Base-by-base conservation (phyloP, 768 basidiomycete species). In the Lactarius quietus region DNA sequence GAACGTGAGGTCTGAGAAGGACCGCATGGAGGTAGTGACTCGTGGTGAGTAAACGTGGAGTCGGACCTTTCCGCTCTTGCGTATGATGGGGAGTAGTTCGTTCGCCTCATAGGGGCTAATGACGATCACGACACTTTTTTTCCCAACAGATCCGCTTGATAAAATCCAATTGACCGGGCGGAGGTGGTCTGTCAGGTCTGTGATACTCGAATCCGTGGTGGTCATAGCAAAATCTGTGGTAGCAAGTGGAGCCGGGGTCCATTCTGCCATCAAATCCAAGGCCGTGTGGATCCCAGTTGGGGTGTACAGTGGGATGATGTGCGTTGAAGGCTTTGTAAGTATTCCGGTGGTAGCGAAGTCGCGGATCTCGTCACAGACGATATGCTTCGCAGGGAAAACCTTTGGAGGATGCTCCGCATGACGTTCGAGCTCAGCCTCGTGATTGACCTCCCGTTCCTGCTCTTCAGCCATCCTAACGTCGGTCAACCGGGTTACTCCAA, bases 91-190 rank as follows among this genome's bases (percentile, higher is more conserved):
- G 4, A 67, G 63, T 1, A 66, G 62, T 20, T 5, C 56, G 33
- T 66, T 53, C 14, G 65, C 62, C 20, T 66, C 65, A 20, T 66
- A 53, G 0, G 65, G 23, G 3, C 48, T 48, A 48, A 48, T 48
- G 48, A 48, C 48, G 23, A 48, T 26, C 6, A 14, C 48, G 1
- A 26, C 7, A 12, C 39, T 48, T 2, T 20, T 5, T 39, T 43
- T 62, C 57, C 52, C 65, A 18, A 12, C n/a, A n/a, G n/a, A 26
- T 26, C 48, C 48, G n/a, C 48, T 48, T 12, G 48, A 48, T 26
- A 48, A 6, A 26, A 48, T 45, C 65, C 65, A 66, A 20, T 62
- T 63, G 39, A 66, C 20, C 3, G 64, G 66, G 12, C 66, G 66
- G 9, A 67, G 56, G 29, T 68, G 62, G 28, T 68, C 67, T 1